Evolutionary conservation across 2,329 filamentous ascomycete species (phyloP).

Genomic region (Phaeosphaeriaceae sp.): DNA sequence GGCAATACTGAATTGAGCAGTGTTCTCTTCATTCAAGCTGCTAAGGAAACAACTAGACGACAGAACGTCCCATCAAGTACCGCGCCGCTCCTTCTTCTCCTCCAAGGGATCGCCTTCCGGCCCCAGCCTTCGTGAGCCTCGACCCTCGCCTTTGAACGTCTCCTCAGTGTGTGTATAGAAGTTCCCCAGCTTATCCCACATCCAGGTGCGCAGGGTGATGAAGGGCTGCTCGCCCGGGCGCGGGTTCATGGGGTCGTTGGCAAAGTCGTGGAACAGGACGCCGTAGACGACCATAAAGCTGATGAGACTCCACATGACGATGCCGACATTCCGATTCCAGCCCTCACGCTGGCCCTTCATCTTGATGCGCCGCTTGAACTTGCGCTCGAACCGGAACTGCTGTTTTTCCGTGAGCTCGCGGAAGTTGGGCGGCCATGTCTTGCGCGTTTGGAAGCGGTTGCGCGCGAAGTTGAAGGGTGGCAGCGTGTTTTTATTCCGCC

Average conservation of each 20-base stretch:
- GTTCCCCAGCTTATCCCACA: conserved; percentile 34
- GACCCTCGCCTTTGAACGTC: conserved; percentile 9
- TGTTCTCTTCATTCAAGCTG: conserved; percentile 2
- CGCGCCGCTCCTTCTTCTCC: background rate
- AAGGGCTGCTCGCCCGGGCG: conserved; percentile 42
- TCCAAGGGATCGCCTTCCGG: background rate
- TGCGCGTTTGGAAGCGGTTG: conserved; percentile 71
- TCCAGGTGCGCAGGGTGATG: conserved; percentile 31
- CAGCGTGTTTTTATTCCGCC: conserved; percentile 50
- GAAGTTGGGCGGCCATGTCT: conserved; percentile 81
- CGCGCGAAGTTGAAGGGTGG: conserved; percentile 54
- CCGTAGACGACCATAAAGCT: conserved; percentile 62
- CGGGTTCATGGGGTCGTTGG: conserved; percentile 41
- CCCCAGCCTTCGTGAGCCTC: conserved; percentile 20
- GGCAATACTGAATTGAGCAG: background rate
- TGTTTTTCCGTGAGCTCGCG: conserved; percentile 71
- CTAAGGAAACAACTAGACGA: background rate
- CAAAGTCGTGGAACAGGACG: conserved; percentile 68
- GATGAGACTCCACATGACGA: conserved; percentile 64
- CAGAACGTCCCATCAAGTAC: background rate
- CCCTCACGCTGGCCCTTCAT: conserved; percentile 67
- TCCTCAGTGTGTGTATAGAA: conserved; percentile 38
- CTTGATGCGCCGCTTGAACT: conserved; percentile 74
- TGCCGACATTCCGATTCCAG: conserved; percentile 70
- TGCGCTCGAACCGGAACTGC: conserved; percentile 79